Evolutionary conservation across 345 rosid species (phyloP), one percentile per base, ranked within the genome.

Genomic region (Carallia pectinifolia): DNA sequence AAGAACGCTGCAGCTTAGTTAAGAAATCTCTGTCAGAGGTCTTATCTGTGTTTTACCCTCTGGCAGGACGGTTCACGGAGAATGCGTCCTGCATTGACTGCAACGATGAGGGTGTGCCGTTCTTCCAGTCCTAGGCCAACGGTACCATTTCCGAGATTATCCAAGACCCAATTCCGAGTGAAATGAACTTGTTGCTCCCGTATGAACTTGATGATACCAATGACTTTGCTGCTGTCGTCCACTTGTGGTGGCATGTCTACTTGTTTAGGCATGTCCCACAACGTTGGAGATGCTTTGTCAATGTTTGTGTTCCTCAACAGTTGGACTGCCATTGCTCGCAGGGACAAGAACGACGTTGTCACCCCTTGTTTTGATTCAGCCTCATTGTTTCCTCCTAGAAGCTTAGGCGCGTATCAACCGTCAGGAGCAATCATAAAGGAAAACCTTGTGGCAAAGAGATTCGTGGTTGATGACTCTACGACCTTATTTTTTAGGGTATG

Each of bases 21-120:
- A 81, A 83, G 81, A 61, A 58, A 78, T 83, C 87, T 44, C 70
- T 85, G 31, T 83, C 86, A 1, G 31, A 76, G 50, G 74, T 70
- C 19, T 69, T 83, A 64, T 48, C 76, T 62, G 55, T 44, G 58
- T 85, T 81, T 50, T 83, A 83, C 71, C 89, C 85, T 17, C 69
- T 72, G 4, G 72, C 65, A 9, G 77, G 77, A 31, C 36, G 65
- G 15, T 27, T 68, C 15, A 31, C 9, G 44, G 67, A 65, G 0
- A 77, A 78, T 54, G n/a, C 33, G 10, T 44, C 15, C 30, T 65
- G 31, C 4, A 53, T 81, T 9, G 53, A 81, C 10, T 81, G 83
- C 64, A 69, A 60, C 44, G 82, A 83, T 36, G 81, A 79, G 56
- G 82, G 84, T 27, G 83, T 73, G 10, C 58, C 68, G 34, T 79